Percentiles rank a stretch among this genome's conserved stretches.
These are phyloP conservation scores for Diaporthe ilicicola DNA, from an alignment of 2,329 filamentous ascomycete genomes.

Conservation along the genomic window DNA sequence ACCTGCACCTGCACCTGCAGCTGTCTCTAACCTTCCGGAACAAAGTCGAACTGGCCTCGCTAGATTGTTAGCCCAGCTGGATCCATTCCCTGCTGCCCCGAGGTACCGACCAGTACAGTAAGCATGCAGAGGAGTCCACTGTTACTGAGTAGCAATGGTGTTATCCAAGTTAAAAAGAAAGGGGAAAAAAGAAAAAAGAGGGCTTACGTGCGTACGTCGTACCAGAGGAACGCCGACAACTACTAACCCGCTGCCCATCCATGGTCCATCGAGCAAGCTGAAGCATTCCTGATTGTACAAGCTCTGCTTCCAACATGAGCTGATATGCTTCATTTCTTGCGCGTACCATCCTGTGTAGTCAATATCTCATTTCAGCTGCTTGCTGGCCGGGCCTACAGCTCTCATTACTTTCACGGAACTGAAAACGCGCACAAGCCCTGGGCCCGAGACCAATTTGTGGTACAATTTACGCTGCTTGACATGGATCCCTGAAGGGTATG, in stretches of 20 bases:
- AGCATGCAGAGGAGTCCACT: too few species aligned
- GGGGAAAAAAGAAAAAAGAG: too few species aligned
- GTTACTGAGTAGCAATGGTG: too few species aligned
- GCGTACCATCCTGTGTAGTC: background rate
- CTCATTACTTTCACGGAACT: background rate
- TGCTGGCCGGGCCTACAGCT: background rate
- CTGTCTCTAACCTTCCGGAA: conserved; percentile 3
- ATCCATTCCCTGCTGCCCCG: background rate
- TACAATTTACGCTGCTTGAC: background rate
- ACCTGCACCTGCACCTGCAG: background rate
- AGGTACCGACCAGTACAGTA: background rate
- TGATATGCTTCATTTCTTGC: background rate
- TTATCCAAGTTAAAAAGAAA: too few species aligned
- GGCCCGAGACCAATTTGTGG: background rate
- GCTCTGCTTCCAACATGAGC: background rate
- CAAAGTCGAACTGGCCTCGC: background rate
- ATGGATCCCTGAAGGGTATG: background rate
- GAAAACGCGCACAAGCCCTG: background rate
- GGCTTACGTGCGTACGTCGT: background rate
- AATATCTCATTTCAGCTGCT: background rate
- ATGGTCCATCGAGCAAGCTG: background rate
- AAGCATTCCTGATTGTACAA: background rate
- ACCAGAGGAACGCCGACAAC: background rate
- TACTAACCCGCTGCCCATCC: background rate
- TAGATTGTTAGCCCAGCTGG: background rate